Conservation (phyloP, 2,329 filamentous ascomycete genomes). For the Eurotiales sp. region DNA sequence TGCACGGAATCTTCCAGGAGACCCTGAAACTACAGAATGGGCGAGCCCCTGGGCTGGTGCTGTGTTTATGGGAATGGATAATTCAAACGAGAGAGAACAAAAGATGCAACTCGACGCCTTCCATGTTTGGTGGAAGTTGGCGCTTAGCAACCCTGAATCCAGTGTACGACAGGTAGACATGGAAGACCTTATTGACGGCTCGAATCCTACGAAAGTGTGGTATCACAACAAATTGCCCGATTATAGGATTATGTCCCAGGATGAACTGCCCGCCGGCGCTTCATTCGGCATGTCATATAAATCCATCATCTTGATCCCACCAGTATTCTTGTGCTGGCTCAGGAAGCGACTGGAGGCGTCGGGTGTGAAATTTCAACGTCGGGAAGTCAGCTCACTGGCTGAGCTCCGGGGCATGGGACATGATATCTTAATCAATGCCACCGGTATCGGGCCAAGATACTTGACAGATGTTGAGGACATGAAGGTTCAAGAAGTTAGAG, state of each 20-base stretch:
- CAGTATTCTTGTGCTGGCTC: conserved; percentile 24
- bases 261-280: conserved; percentile 20
- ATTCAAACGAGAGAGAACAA: conserved; percentile 18
- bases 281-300: conserved; percentile 18
- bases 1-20: conserved; percentile 29
- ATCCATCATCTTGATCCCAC: conserved; percentile 22
- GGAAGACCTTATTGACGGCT: conserved; percentile 12
- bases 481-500: conserved; percentile 20
- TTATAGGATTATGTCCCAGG: background rate
- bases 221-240: conserved; percentile 12
- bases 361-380: conserved; percentile 23
- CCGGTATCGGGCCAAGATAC: conserved; percentile 18
- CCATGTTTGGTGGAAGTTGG: conserved; percentile 6
- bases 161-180: conserved; percentile 11
- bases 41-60: conserved; percentile 34
- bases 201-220: conserved; percentile 7
- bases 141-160: conserved; percentile 5
- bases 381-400: conserved; percentile 17
- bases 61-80: conserved; percentile 23
- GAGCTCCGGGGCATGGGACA: conserved; percentile 20
- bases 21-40: conserved; percentile 24
- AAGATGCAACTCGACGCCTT: conserved; percentile 25
- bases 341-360: conserved; percentile 16
- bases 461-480: conserved; percentile 19
- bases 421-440: conserved; percentile 26